Base-by-base conservation (phyloP, 345 rosid species). In the Carallia brachiata region DNA sequence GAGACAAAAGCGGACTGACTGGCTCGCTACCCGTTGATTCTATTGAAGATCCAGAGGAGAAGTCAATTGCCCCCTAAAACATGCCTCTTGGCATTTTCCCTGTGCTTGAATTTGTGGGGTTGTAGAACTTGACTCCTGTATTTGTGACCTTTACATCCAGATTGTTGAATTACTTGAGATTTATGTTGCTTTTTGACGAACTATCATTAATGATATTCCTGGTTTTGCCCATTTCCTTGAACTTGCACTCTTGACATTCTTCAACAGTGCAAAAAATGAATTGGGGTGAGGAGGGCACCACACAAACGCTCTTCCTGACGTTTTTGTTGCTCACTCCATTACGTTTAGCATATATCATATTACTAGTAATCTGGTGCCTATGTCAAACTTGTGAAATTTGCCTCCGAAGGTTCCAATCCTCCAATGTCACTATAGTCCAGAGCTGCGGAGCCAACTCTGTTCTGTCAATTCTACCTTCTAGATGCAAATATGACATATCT, bases 151-250 rank as follows among this genome's bases (percentile, higher is more conserved):
- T 39, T 17, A 47, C 34, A 19, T 50, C 15, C 36, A n/a, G 39
- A 32, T 53, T 67, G 17, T 67, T 67, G 52, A 55, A 67, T 55
- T 47, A 37, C 54, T 54, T 36, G 52, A 37, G 48, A 18, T 67
- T 19, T 67, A 31, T 67, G 36, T 36, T 13, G 12, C 61, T 66
- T 12, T 10, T 23, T 13, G 28, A 28, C 23, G 1, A 13, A 47
- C 23, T 17, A 3, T 9, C 28, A 47, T 63, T 52, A 2, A 62
- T 36, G 28, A 5, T 47, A 47, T 28, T 48, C 50, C 39, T 17
- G 48, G 15, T 44, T 10, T 44, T 2, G 4, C 48, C 12, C 15
- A 40, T 40, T 40, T 9, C 48, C 34, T 16, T 52, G 27, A 52
- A 31, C 28, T n/a, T 13, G n/a, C n/a, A 15, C 6, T 31, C 3